Evolutionary conservation across 495 filamentous ascomycete species (phyloP), one percentile per base, ranked within the genome.

Genomic region (Penicillium bovifimosum): DNA sequence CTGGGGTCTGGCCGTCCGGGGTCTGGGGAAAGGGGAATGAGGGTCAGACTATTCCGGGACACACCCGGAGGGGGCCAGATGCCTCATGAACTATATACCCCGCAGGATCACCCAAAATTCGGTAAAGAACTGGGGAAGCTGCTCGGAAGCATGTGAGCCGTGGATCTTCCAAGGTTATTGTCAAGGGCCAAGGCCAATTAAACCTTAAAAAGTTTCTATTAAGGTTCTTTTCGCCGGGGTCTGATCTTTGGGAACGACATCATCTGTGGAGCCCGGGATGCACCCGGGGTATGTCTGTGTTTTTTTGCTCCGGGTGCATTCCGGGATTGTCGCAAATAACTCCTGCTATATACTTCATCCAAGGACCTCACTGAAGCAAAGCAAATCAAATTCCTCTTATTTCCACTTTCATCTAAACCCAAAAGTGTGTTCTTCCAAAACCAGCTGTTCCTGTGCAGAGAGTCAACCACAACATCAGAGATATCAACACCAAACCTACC

Each of bases 251-350:
- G 7, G 9, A 13, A 2, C 9, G 10, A 24, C 36, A 41, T 32
- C 29, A 27, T 34, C 8, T 27, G 48, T 41, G 47, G 47, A 26
- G 28, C n/a, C 27, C 58, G 58, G 58, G 34, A 61, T 49, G 42
- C 52, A 54, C 54, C 61, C 58, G 54, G 34, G 3, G 11, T n/a
- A 3, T 17, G 8, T 32, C 16, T 33, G 10, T 2, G 20, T 24
- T 24, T 24, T 24, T 24, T 10, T 20, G 40, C 1, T 20, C 33
- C 61, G 61, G 61, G 58, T 58, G 47, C 39, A 48, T 58, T 16
- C 61, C 58, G 61, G 46, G 18, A 36, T 63, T 55, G 58, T 52
- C 58, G 60, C 52, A 52, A 34, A 13, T 11, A 27, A 14, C 33
- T n/a, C 29, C 4, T 26, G 17, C 18, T 41, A 9, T 27, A 10